These are phyloP conservation scores for Skeletonema marinoi DNA, from an alignment of 108 stramenopile genomes.

Conservation along the genomic window DNA sequence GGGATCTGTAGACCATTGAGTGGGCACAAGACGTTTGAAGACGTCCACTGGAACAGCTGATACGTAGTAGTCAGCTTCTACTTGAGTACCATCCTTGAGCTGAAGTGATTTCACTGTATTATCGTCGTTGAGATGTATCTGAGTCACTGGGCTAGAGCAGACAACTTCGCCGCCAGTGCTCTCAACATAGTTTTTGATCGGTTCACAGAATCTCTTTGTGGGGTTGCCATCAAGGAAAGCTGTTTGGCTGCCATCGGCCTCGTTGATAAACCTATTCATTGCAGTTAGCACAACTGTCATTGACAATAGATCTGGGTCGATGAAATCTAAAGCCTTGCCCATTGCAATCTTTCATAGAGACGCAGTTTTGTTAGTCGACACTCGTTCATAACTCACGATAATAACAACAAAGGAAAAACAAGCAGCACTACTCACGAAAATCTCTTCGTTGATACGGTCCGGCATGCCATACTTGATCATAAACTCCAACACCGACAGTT, in stretches of 20 bases:
- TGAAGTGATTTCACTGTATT: slow-evolving; percentile 80
- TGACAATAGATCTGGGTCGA: slow-evolving; percentile 94
- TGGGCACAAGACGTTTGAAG: slow-evolving; percentile 85
- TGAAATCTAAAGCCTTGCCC: slow-evolving; percentile 97
- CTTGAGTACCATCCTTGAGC: slow-evolving; percentile 77
- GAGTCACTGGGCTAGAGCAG: slow-evolving; percentile 75
- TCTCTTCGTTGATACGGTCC: slow-evolving; percentile 95
- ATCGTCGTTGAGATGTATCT: slow-evolving; percentile 88
- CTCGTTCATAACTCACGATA: slow-evolving; percentile 21
- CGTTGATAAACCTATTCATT: slow-evolving; percentile 96
- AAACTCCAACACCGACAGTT: slow-evolving; percentile 91
- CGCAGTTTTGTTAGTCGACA: slow-evolving; percentile 2
- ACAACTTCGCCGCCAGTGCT: slow-evolving; percentile 79
- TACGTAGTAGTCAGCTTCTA: slow-evolving; percentile 95
- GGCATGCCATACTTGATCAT: slow-evolving; percentile 98
- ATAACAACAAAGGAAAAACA: not conserved
- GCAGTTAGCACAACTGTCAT: slow-evolving; percentile 97
- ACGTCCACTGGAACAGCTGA: slow-evolving; percentile 97
- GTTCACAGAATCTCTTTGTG: slow-evolving; percentile 90
- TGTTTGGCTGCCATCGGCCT: slow-evolving; percentile 94
- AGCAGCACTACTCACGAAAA: slow-evolving; percentile 59
- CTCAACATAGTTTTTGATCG: slow-evolving; percentile 87
- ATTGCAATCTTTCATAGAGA: slow-evolving; percentile 69
- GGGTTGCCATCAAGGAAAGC: slow-evolving; percentile 97
- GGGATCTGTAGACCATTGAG: slow-evolving; percentile 88